These are phyloP conservation scores for Diplogelasinospora grovesii DNA, from an alignment of 495 filamentous ascomycete species.

Conservation along the genomic window DNA sequence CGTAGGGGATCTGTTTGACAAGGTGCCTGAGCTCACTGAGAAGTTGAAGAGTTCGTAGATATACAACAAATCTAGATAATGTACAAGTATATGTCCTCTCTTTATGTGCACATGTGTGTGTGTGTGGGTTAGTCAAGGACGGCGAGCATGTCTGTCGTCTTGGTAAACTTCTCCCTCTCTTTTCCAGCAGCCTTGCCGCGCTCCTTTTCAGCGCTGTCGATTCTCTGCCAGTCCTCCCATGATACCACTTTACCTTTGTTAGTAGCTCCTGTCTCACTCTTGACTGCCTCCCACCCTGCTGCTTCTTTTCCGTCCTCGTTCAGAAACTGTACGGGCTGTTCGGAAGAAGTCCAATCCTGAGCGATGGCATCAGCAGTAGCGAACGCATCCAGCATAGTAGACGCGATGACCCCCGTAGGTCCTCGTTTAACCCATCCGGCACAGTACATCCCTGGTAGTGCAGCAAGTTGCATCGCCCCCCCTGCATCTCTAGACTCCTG, in stretches of 20 bases:
- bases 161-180: conserved; percentile 75
- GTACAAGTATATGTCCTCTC: conserved; percentile 9
- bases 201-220: conserved; percentile 70
- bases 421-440: conserved; percentile 96
- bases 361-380: conserved; percentile 75
- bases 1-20: conserved; percentile 91
- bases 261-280: conserved; percentile 26
- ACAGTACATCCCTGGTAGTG: conserved; percentile 77
- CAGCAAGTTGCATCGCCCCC: conserved; percentile 18
- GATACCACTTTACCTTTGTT: conserved; percentile 45
- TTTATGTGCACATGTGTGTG: too few species aligned
- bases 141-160: conserved; percentile 70
- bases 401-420: conserved; percentile 92
- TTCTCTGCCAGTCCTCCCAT: conserved; percentile 82
- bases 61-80: neutral
- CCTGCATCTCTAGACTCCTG: conserved; percentile 23
- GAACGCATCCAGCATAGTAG: conserved; percentile 94
- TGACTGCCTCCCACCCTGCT: conserved; percentile 72
- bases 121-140: conserved; percentile 40
- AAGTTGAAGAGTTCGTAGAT: conserved; percentile 67
- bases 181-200: conserved; percentile 64
- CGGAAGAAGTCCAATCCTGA: conserved; percentile 54
- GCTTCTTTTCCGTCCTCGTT: conserved; percentile 28
- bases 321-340: conserved; percentile 39
- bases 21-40: conserved; percentile 92